Evolutionary conservation across 1,284 basidiomycete genomes (phyloP), one percentile per base, ranked within the genome.

Genomic region (Pyrrhoderma noxium): DNA sequence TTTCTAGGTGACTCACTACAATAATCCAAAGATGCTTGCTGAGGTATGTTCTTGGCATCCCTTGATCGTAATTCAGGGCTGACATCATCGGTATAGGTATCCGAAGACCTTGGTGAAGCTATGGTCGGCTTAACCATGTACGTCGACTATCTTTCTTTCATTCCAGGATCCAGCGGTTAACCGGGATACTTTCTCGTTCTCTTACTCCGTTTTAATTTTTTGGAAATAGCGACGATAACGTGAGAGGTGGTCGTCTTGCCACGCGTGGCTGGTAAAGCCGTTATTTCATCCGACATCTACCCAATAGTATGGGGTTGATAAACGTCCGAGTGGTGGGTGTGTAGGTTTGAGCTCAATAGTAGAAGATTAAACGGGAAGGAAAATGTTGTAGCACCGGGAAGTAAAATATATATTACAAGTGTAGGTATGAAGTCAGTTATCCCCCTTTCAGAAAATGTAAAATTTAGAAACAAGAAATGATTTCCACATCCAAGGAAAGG

Each of bases 71-170:
- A 8, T 40, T 18, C 21, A 47, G 19, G 11, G 41, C 36, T 38
- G 43, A 53, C 34, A 58, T 57, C 27, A n/a, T 21, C 14, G 27
- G 37, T 35, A 55, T 57, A 91, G 77, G 74, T 96, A 25, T 94
- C 91, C n/a, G 87, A 91, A 63, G 77, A 92, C 69, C 69, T 97
- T 39, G 93, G 93, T 36, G 76, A 82, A 55, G 85, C 93, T 39
- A 97, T 97, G 93, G 91, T 94, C 51, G 93, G 93, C 49, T 75
- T 96, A 60, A 89, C 84, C 19, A 91, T 92, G 87, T 89, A 59
- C 66, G 86, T 67, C 4, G n/a, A 14, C 23, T 22, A 42, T 18
- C 23, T 51, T 49, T 47, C 50, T 45, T 34, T 25, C 45, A 44
- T 43, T 22, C 34, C 42, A 44, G 34, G 11, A 11, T 5, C 27